phyloP scores from a whole-genome alignment of 2,329 filamentous ascomycete genomes.

The Ceratocystis harringtonii region DNA sequence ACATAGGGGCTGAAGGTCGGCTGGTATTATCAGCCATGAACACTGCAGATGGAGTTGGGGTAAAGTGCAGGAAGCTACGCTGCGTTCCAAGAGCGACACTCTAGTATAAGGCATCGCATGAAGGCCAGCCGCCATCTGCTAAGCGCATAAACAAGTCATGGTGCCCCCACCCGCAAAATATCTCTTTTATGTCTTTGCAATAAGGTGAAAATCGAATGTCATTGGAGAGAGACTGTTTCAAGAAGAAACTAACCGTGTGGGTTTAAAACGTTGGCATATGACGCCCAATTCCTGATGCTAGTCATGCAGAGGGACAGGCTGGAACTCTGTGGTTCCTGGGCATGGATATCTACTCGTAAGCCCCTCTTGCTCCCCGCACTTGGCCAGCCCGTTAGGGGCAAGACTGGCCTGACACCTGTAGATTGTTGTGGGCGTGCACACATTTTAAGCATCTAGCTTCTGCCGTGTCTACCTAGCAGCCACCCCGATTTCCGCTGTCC shows the following conservation, averaged over 20 bases:
- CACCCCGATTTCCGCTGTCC: neutral
- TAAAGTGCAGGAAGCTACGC: too few relatives aligned
- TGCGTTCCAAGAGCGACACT: too few relatives aligned
- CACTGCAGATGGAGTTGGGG: too few relatives aligned
- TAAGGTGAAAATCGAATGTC: neutral
- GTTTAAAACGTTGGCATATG: neutral
- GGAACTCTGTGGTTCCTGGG: neutral
- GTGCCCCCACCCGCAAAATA: neutral
- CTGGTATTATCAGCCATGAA: too few relatives aligned
- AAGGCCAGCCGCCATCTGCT: neutral
- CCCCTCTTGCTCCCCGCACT: neutral
- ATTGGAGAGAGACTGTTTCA: neutral
- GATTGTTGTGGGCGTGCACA: neutral
- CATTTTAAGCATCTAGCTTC: neutral
- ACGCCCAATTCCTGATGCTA: neutral
- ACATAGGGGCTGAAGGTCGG: too few relatives aligned
- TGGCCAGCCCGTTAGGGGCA: neutral
- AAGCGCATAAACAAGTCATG: neutral
- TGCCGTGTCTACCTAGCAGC: neutral
- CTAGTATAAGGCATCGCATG: too few relatives aligned
- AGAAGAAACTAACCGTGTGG: neutral
- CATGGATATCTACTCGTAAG: neutral
- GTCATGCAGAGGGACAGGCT: neutral
- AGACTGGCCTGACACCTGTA: neutral
- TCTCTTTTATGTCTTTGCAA: neutral